Evolutionary conservation across 108 stramenopile species (phyloP).

Genomic region (Nannochloropsis oceanica): DNA sequence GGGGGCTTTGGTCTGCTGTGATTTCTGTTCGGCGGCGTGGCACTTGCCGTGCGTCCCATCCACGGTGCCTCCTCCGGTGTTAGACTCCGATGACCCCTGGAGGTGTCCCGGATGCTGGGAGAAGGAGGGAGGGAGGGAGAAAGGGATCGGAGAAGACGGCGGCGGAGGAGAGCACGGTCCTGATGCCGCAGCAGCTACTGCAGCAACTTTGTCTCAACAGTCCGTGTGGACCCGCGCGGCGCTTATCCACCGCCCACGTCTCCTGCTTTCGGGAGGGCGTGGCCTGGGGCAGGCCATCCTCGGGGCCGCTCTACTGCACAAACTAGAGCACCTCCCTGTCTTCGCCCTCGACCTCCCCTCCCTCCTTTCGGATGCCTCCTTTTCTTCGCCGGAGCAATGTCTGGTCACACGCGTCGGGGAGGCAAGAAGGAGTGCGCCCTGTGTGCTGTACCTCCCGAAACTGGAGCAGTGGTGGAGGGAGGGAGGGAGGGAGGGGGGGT

Average conservation of each 20-base stretch:
- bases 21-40: neutral
- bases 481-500: neutral
- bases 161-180: neutral
- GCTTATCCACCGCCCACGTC: neutral
- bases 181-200: neutral
- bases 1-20: slow-evolving; percentile 1
- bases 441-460: slow-evolving; percentile 22
- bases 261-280: neutral
- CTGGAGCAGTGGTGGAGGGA: slow-evolving; percentile 12
- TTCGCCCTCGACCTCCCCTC: neutral
- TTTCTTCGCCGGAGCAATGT: neutral
- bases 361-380: neutral
- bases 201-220: too few relatives aligned
- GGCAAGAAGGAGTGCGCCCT: slow-evolving; percentile 13
- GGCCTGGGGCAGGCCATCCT: neutral
- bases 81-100: neutral
- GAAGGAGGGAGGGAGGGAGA: neutral
- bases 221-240: neutral
- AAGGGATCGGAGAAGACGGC: neutral
- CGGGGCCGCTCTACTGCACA: neutral
- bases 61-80: neutral
- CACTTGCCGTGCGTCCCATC: neutral
- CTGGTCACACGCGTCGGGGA: slow-evolving; percentile 13
- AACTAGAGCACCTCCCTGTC: neutral
- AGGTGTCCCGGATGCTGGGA: neutral